phyloP scores from a whole-genome alignment of 768 basidiomycete species.

The Gautieria morchelliformis region DNA sequence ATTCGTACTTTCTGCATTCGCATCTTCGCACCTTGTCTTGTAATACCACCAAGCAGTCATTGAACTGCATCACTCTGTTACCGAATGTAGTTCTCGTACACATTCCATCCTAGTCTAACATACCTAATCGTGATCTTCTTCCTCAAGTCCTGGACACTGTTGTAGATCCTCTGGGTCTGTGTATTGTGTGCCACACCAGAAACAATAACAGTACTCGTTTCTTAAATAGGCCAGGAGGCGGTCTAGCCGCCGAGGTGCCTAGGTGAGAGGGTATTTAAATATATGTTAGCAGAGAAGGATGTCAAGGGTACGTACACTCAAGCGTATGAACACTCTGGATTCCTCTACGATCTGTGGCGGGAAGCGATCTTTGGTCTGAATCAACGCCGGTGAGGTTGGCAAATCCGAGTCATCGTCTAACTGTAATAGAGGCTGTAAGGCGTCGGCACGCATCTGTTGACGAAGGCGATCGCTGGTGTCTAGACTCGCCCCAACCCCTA shows the following conservation, averaged over 20 bases:
- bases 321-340: conserved; percentile 53
- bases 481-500: conserved; percentile 14
- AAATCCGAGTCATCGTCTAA: not conserved
- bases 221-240: conserved; percentile 69
- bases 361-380: conserved; percentile 7
- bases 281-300: conserved; percentile 6
- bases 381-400: conserved; percentile 9
- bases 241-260: conserved; percentile 65
- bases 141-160: conserved; percentile 62
- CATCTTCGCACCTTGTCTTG: not conserved
- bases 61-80: not conserved
- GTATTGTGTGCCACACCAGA: conserved; percentile 83
- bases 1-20: not conserved
- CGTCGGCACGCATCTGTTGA: conserved; percentile 67
- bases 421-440: conserved; percentile 40
- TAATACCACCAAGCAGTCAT: conserved; percentile 1
- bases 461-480: conserved; percentile 42
- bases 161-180: conserved; percentile 48
- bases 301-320: conserved; percentile 36
- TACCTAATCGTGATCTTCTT: conserved; percentile 69
- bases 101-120: not conserved
- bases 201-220: conserved; percentile 64
- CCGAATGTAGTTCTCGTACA: not conserved
- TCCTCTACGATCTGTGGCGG: conserved; percentile 51
- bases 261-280: conserved; percentile 2